Evolutionary conservation across 2,329 filamentous ascomycete species (phyloP).

Genomic region (Colletotrichum chrysophilum): DNA sequence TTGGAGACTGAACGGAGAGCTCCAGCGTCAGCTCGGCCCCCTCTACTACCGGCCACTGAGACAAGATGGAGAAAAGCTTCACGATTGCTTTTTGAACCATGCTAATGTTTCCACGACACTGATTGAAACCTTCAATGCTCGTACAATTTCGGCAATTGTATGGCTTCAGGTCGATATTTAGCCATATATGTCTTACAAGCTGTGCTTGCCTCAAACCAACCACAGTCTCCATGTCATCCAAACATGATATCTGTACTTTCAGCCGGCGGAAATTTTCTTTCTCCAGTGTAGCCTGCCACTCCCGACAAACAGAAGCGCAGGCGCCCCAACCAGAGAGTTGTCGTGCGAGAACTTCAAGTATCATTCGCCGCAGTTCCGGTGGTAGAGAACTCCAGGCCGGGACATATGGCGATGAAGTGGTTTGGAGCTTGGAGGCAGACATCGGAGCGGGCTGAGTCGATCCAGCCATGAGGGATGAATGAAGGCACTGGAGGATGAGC

Average conservation of each 20-base stretch:
- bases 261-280: constrained; percentile 32
- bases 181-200: constrained; percentile 33
- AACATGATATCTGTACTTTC: constrained; percentile 27
- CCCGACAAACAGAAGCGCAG: constrained; percentile 36
- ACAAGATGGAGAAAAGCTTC: constrained; percentile 35
- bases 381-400: neutral
- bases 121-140: neutral
- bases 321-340: constrained; percentile 32
- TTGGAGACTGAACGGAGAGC: constrained; percentile 36
- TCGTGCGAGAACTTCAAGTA: neutral
- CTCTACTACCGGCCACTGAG: constrained; percentile 26
- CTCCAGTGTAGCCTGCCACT: constrained; percentile 37
- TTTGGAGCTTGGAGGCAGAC: neutral
- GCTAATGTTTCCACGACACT: too few species aligned
- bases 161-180: constrained; percentile 32
- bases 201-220: constrained; percentile 16
- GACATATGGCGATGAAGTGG: neutral
- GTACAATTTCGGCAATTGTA: constrained; percentile 28
- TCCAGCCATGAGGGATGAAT: neutral
- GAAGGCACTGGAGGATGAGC: neutral
- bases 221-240: constrained; percentile 27
- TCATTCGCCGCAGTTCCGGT: neutral
- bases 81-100: constrained; percentile 25
- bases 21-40: constrained; percentile 33
- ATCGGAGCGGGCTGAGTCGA: neutral